A percentile compares a stretch with the other conserved stretches of the same genome.
phyloP scores from a whole-genome alignment of 768 basidiomycete species.

The Dioszegia crocea region DNA sequence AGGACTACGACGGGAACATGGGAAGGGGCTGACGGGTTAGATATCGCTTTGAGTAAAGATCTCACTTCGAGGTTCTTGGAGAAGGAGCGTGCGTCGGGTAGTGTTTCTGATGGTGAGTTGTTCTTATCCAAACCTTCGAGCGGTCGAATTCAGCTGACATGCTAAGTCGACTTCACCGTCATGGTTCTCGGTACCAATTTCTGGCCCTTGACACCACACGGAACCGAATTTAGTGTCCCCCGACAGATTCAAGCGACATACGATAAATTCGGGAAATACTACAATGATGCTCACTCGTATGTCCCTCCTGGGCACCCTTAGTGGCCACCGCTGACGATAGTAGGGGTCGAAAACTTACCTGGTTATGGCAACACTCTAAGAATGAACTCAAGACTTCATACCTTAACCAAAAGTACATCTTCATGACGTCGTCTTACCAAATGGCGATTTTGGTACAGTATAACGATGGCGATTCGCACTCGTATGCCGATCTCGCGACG shows the following conservation, averaged over 20 bases:
- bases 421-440: constrained; percentile 93
- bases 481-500: constrained; percentile 68
- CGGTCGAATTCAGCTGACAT: not conserved
- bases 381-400: constrained; percentile 93
- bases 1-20: not conserved
- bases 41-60: constrained; percentile 93
- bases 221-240: constrained; percentile 81
- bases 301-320: not conserved
- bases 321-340: not conserved
- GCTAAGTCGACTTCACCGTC: constrained; percentile 73
- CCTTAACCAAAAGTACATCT: constrained; percentile 87
- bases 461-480: constrained; percentile 83
- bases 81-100: constrained; percentile 67
- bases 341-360: constrained; percentile 82
- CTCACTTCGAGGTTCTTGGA: constrained; percentile 92
- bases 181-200: constrained; percentile 94
- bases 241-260: constrained; percentile 79
- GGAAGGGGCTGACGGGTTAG: constrained; percentile 52
- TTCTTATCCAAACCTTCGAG: not conserved
- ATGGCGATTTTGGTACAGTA: constrained; percentile 91
- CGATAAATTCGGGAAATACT: constrained; percentile 87
- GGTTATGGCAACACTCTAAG: constrained; percentile 98
- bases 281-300: constrained; percentile 58
- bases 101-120: constrained; percentile 9
- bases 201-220: constrained; percentile 79